Percentiles rank a stretch among this genome's conserved stretches.
These are phyloP conservation scores for Neophaeococcomyces aloes DNA, from an alignment of 2,329 filamentous ascomycete species.

Conservation along the genomic window DNA sequence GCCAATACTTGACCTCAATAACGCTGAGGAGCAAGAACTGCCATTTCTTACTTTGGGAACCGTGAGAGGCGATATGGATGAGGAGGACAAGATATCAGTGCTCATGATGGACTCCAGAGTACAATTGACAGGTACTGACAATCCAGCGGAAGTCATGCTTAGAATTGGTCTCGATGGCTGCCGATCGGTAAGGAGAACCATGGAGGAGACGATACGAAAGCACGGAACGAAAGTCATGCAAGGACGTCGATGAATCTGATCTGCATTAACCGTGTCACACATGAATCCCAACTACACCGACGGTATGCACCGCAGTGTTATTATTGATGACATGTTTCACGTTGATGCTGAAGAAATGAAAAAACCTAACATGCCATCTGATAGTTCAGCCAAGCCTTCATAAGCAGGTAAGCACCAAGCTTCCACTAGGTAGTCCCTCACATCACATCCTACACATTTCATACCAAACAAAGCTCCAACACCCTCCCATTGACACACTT, in stretches of 20 bases:
- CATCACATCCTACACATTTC: no score
- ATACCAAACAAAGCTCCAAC: neutral
- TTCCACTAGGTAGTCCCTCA: no score
- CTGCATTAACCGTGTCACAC: neutral
- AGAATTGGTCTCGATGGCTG: slow-evolving; percentile 87
- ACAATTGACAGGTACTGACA: slow-evolving; percentile 47
- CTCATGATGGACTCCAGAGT: slow-evolving; percentile 80
- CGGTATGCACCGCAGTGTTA: neutral
- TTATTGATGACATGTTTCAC: no score
- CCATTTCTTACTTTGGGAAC: slow-evolving; percentile 82
- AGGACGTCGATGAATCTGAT: slow-evolving; percentile 11
- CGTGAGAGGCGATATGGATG: slow-evolving; percentile 54
- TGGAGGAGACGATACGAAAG: slow-evolving; percentile 60
- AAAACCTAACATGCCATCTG: neutral
- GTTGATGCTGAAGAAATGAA: neutral
- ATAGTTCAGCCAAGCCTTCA: neutral
- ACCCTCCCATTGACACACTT: neutral
- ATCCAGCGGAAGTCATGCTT: slow-evolving; percentile 78
- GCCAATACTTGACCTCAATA: slow-evolving; percentile 34
- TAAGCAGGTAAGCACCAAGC: no score
- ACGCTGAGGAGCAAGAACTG: slow-evolving; percentile 56
- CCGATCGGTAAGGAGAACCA: slow-evolving; percentile 66
- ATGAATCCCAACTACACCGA: neutral
- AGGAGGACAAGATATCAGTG: slow-evolving; percentile 55
- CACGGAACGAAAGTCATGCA: slow-evolving; percentile 19